Conservation (phyloP, 2,329 filamentous ascomycete species). For the Alternaria sp. region DNA sequence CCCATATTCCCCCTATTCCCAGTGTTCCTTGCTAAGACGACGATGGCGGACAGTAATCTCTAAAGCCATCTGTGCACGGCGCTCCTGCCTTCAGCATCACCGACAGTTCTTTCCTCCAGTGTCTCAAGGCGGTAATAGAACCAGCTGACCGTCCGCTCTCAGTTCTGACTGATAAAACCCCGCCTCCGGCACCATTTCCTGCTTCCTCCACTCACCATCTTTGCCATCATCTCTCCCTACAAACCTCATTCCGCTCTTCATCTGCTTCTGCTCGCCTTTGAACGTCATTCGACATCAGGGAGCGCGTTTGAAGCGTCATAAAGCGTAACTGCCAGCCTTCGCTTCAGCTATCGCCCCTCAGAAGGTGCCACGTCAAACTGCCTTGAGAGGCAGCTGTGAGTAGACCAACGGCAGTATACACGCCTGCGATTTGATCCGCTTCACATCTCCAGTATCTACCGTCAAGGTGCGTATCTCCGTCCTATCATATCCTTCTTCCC, state of each 20-base stretch:
- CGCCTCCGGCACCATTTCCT: constrained; percentile 19
- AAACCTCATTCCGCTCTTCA: constrained; percentile 9
- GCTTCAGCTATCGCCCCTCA: neutral
- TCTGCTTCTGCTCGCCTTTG: constrained; percentile 3
- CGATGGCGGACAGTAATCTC: constrained; percentile 39
- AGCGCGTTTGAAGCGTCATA: neutral
- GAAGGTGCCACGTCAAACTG: neutral
- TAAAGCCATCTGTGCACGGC: constrained; percentile 29
- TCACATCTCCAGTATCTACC: constrained; percentile 7
- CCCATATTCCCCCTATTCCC: constrained; percentile 3
- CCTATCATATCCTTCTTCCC: neutral
- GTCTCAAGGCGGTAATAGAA: constrained; percentile 16
- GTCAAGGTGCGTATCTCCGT: constrained; percentile 12
- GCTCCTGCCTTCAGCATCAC: constrained; percentile 27
- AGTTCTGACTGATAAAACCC: constrained; percentile 18
- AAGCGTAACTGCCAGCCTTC: neutral
- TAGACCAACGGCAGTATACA: neutral
- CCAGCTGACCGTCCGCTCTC: constrained; percentile 27
- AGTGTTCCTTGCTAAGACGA: constrained; percentile 32
- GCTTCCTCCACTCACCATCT: constrained; percentile 13
- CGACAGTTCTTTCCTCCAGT: constrained; percentile 24
- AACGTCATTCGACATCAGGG: neutral
- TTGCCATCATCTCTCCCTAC: constrained; percentile 16
- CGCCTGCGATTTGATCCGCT: neutral
- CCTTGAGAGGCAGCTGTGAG: neutral